Evolutionary conservation across 1,139 yeast species (phyloP).

Genomic region (Nakaseomyces kungkrabaensis): DNA sequence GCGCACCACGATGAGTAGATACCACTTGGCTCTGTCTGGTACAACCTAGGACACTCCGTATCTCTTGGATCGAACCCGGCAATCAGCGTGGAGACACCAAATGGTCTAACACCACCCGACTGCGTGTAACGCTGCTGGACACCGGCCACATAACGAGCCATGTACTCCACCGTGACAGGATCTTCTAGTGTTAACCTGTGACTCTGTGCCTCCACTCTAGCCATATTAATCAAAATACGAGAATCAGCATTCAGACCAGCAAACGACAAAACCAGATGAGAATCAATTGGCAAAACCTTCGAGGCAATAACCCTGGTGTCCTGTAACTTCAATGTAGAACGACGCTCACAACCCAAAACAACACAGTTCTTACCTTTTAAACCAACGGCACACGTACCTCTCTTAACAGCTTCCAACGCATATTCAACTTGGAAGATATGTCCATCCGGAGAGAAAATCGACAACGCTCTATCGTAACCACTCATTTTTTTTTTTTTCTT

Average conservation of each 20-base stretch:
- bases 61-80: constrained; percentile 93
- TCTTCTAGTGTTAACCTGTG: constrained; percentile 90
- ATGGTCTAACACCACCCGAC: constrained; percentile 94
- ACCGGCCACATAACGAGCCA: constrained; percentile 92
- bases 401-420: constrained; percentile 94
- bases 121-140: constrained; percentile 97
- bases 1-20: constrained; percentile 99
- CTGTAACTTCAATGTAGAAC: constrained; percentile 89
- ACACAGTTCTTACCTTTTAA: constrained; percentile 85
- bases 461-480: constrained; percentile 98
- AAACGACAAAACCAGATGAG: constrained; percentile 85
- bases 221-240: constrained; percentile 85
- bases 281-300: constrained; percentile 83
- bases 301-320: constrained; percentile 95
- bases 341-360: constrained; percentile 91
- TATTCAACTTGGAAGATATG: constrained; percentile 98
- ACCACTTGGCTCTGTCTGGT: constrained; percentile 96
- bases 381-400: constrained; percentile 98
- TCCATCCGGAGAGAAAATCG: constrained; percentile 99
- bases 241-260: constrained; percentile 99
- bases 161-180: constrained; percentile 83
- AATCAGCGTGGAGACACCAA: constrained; percentile 87
- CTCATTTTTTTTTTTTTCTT: constrained; percentile 47
- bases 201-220: constrained; percentile 95
- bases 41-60: constrained; percentile 58